Percentiles rank a stretch among this genome's conserved stretches.
Conservation (phyloP, 768 basidiomycete genomes). For the Pisolithus sp. region DNA sequence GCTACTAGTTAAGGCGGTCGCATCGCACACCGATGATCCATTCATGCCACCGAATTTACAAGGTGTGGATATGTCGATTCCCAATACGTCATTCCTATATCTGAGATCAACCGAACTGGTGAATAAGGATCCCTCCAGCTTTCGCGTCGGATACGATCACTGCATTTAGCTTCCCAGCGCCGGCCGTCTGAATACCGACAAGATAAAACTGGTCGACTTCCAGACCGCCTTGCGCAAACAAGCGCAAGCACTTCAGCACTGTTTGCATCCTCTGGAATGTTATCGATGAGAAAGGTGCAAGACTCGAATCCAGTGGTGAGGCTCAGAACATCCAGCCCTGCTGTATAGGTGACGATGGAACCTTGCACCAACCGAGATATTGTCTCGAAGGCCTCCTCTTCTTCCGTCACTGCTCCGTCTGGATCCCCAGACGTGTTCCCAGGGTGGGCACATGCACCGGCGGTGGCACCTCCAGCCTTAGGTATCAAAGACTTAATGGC, state of each 20-base stretch:
- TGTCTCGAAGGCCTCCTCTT: neutral
- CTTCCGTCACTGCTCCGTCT: neutral
- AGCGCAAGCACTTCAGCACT: slow-evolving; percentile 33
- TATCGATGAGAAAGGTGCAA: slow-evolving; percentile 40
- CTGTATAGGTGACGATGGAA: slow-evolving; percentile 43
- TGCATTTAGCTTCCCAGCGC: slow-evolving; percentile 31
- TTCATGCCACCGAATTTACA: neutral
- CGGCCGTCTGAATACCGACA: slow-evolving; percentile 23
- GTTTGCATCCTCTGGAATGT: slow-evolving; percentile 37
- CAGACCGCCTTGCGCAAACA: slow-evolving; percentile 41
- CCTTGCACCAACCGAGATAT: slow-evolving; percentile 32
- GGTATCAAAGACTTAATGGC: no score
- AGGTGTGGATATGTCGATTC: neutral
- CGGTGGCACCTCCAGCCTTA: no score
- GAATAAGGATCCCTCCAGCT: slow-evolving; percentile 35
- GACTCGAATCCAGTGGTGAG: slow-evolving; percentile 48
- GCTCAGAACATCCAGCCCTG: slow-evolving; percentile 41
- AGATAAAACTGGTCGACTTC: slow-evolving; percentile 29
- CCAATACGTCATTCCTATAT: slow-evolving; percentile 31
- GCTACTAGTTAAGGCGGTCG: neutral
- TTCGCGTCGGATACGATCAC: slow-evolving; percentile 38
- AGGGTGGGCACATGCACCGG: neutral
- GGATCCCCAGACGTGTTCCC: no score
- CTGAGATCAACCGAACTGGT: slow-evolving; percentile 42
- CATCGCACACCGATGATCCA: neutral